Percentiles rank a stretch among this genome's conserved stretches.
These are phyloP conservation scores for Garcia nutans DNA, from an alignment of 345 rosid species.

Conservation along the genomic window DNA sequence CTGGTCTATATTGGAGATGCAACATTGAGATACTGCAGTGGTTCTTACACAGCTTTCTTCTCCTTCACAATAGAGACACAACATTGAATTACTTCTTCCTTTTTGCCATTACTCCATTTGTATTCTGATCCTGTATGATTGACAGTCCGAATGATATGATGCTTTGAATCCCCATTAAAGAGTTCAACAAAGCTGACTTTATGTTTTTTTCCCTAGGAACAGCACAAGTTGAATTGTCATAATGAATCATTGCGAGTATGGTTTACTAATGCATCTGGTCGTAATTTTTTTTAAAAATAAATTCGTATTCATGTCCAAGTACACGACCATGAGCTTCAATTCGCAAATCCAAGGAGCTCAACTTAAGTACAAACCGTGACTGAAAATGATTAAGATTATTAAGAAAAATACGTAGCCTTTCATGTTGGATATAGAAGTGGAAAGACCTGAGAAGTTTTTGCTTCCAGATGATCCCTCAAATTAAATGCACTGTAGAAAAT, in stretches of 20 bases:
- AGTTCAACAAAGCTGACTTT: background rate
- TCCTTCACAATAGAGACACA: background rate
- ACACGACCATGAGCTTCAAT: slow-evolving; percentile 58
- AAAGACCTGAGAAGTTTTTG: slow-evolving; percentile 41
- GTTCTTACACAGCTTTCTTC: background rate
- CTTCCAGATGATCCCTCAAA: slow-evolving; percentile 45
- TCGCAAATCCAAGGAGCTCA: slow-evolving; percentile 41
- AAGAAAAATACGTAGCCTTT: slow-evolving; percentile 40
- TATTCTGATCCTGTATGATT: background rate
- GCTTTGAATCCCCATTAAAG: background rate
- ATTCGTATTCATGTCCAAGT: slow-evolving; percentile 47
- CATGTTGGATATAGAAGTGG: slow-evolving; percentile 44
- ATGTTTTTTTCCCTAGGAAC: no score
- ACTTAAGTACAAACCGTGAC: slow-evolving; percentile 50
- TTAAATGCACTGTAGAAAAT: slow-evolving; percentile 53
- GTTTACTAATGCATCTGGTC: no score
- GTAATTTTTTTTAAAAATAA: no score
- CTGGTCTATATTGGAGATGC: background rate
- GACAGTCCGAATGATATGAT: background rate
- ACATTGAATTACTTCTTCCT: background rate
- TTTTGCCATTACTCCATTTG: background rate
- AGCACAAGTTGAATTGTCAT: background rate
- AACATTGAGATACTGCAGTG: background rate
- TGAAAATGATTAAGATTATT: slow-evolving; percentile 69
- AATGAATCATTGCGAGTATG: no score